Conservation (phyloP, 164 flowering plant species). For the Macadamia tetraphylla region DNA sequence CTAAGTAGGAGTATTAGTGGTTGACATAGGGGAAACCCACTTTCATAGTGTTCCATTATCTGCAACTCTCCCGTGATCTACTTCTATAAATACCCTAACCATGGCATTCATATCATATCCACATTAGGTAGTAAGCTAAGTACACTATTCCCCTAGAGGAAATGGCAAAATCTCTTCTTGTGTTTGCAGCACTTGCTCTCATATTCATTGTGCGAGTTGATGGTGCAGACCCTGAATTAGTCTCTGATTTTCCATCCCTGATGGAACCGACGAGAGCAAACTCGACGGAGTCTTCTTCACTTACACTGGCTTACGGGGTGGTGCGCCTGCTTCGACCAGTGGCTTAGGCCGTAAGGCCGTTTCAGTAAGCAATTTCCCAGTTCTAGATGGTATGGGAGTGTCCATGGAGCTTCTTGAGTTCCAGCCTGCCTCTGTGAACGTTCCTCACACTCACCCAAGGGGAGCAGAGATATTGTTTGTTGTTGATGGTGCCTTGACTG, state of each 20-base stretch:
- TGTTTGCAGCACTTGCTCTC: slow-evolving; percentile 4
- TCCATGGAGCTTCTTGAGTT: slow-evolving; percentile 13
- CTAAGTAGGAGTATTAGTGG: slow-evolving; percentile 4
- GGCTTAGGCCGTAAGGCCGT: slow-evolving; percentile 1
- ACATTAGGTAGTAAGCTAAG: no score
- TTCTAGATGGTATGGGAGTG: slow-evolving; percentile 13
- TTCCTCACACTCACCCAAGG: slow-evolving; percentile 15
- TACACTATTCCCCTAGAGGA: no score
- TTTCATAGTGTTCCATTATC: neutral
- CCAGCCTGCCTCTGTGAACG: slow-evolving; percentile 4
- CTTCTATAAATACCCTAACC: no score
- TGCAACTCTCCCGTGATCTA: no score
- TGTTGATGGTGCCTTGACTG: slow-evolving; percentile 12
- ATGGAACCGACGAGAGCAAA: slow-evolving; percentile 4
- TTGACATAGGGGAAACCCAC: slow-evolving; percentile 1
- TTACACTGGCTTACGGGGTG: slow-evolving; percentile 10
- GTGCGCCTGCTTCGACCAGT: no score
- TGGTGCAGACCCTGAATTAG: neutral
- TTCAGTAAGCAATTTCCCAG: slow-evolving; percentile 12
- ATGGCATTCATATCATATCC: no score
- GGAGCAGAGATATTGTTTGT: slow-evolving; percentile 13
- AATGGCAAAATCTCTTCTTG: slow-evolving; percentile 3
- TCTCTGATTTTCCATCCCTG: no score
- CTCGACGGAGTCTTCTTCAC: slow-evolving; percentile 16
- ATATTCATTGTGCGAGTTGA: neutral